phyloP scores from a whole-genome alignment of 805 yeast species.

The Teunomyces stri region DNA sequence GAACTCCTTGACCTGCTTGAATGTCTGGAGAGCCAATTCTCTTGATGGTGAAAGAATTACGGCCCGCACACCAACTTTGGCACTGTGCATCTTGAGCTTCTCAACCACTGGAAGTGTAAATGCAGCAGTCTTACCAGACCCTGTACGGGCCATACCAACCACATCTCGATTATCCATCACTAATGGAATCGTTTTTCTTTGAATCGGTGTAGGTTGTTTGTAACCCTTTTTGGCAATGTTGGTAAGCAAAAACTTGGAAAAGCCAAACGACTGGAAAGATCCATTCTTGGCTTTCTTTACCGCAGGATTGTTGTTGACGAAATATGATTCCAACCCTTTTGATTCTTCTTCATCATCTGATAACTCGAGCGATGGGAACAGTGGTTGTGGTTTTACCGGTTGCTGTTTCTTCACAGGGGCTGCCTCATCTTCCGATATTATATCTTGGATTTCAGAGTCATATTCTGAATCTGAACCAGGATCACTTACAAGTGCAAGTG shows the following conservation, averaged over 20 bases:
- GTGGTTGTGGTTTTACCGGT: slow-evolving; percentile 17
- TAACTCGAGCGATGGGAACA: slow-evolving; percentile 49
- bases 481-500: slow-evolving; percentile 48
- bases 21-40: slow-evolving; percentile 93
- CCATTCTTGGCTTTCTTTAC: slow-evolving; percentile 70
- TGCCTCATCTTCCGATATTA: slow-evolving; percentile 52
- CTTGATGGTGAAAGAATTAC: slow-evolving; percentile 90
- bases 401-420: slow-evolving; percentile 31
- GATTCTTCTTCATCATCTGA: slow-evolving; percentile 38
- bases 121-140: slow-evolving; percentile 99
- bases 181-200: slow-evolving; percentile 90
- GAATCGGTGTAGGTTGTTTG: slow-evolving; percentile 96
- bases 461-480: slow-evolving; percentile 22
- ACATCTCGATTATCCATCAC: slow-evolving; percentile 87
- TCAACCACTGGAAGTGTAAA: slow-evolving; percentile 89
- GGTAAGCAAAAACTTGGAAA: slow-evolving; percentile 64
- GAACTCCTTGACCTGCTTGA: slow-evolving; percentile 85
- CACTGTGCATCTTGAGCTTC: slow-evolving; percentile 75
- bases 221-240: slow-evolving; percentile 84
- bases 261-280: slow-evolving; percentile 86
- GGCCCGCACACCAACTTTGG: slow-evolving; percentile 87
- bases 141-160: slow-evolving; percentile 99
- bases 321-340: slow-evolving; percentile 37
- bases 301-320: slow-evolving; percentile 38
- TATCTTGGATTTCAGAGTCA: slow-evolving; percentile 48